Base-by-base conservation (phyloP, 108 stramenopile species). In the Nitzschia sp. region DNA sequence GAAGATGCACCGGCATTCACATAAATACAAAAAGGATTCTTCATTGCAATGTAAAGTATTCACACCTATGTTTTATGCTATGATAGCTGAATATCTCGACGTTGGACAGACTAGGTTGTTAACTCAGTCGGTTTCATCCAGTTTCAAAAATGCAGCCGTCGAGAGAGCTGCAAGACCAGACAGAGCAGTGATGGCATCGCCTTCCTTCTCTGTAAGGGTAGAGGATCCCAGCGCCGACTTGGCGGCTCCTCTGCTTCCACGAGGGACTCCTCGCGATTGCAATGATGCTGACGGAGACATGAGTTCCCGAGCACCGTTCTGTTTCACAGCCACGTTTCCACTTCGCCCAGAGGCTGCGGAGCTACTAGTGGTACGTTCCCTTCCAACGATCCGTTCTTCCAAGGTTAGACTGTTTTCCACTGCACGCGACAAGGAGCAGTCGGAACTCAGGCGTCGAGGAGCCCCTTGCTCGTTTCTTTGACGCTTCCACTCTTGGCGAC, bases 131-230 rank as follows among this genome's bases (percentile, higher is more conserved):
- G 66, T 48, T 21, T 77, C 70, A 51, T 77, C 76, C 51, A 77
- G 25, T 20, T 71, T 70, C 10, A 77, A 53, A 59, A 77, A 77
- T 8, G 76, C 76, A 17, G 76, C 76, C 15, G 76, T 77, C n/a
- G 70, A 77, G 5, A 77, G 38, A 7, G 76, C 76, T 50, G 76
- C 76, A 10, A 77, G 76, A 26, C 76, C 76, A 20, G 76, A 70
- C 15, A 77, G 34, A 9, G 55, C 54, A 8, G 63, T 50, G 25
- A 51, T 37, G 20, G 48, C 53, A 41, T 57, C 25, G 39, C 56
- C 64, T 52, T 60, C 72, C 57, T 65, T 66, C 19, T 51, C 54
- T 26, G 63, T 54, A 3, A 42, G 34, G 11, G 37, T 42, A 22
- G 26, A 34, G 0, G 51, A 10, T n/a, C 50, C 29, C 0, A 38